Evolutionary conservation across 441 rosid species (phyloP).

Genomic region (Theobroma grandiflorum): DNA sequence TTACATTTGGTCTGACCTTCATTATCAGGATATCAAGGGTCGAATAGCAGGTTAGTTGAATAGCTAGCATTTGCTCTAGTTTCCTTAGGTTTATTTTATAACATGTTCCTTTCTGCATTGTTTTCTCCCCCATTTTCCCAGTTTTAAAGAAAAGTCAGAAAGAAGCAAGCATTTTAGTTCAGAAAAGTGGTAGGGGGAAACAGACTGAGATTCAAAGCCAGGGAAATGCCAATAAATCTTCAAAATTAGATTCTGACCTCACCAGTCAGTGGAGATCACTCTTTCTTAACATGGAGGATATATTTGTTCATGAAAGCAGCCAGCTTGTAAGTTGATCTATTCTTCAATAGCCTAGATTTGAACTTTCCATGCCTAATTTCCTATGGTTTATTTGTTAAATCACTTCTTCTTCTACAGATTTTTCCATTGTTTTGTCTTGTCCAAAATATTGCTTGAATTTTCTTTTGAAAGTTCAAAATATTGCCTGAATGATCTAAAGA

Average conservation of each 20-base stretch:
- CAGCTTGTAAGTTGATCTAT: slow-evolving; percentile 71
- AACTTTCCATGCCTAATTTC: background rate
- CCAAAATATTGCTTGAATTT: background rate
- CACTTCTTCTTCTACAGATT: slow-evolving; percentile 21
- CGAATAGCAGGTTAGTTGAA: slow-evolving; percentile 67
- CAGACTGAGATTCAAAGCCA: slow-evolving; percentile 43
- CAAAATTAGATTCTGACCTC: slow-evolving; percentile 65
- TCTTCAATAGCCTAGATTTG: background rate
- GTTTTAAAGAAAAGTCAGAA: slow-evolving; percentile 88
- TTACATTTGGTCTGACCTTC: slow-evolving; percentile 93
- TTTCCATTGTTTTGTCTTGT: background rate
- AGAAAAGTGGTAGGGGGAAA: slow-evolving; percentile 60
- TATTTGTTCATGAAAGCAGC: slow-evolving; percentile 68
- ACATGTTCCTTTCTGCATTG: slow-evolving; percentile 12
- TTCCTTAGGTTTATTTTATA: background rate
- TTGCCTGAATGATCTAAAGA: background rate
- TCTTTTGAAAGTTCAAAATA: background rate
- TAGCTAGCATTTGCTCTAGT: slow-evolving; percentile 11
- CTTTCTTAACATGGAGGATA: slow-evolving; percentile 84
- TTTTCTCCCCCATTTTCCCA: slow-evolving; percentile 32
- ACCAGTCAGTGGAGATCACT: slow-evolving; percentile 82
- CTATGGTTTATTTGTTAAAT: background rate
- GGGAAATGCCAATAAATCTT: slow-evolving; percentile 50
- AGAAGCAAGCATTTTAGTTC: slow-evolving; percentile 72
- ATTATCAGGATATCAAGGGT: slow-evolving; percentile 90